phyloP scores from a whole-genome alignment of 768 basidiomycete species.

The Xerocomus potaroensis region DNA sequence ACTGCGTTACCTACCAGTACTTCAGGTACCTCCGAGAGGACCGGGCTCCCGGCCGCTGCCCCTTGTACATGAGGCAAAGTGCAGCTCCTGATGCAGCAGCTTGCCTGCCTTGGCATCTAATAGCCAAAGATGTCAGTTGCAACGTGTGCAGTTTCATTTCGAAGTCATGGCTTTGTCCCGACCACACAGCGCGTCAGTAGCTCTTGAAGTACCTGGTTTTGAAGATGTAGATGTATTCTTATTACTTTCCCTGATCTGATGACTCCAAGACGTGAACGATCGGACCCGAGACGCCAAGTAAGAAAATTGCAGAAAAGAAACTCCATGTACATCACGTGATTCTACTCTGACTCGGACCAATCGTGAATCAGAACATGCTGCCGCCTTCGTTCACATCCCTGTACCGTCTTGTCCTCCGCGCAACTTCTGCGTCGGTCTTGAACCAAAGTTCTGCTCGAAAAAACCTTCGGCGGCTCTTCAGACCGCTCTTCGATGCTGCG shows the following conservation, averaged over 20 bases:
- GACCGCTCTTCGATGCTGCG: constrained; percentile 53
- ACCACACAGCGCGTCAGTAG: not conserved
- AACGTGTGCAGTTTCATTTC: constrained; percentile 15
- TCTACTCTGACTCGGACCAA: constrained; percentile 2
- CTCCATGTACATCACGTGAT: constrained; percentile 12
- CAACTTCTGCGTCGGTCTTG: constrained; percentile 54
- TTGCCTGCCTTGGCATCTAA: not conserved
- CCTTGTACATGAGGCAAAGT: constrained; percentile 16
- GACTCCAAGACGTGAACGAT: too few species aligned
- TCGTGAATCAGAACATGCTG: constrained; percentile 19
- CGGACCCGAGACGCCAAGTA: too few species aligned
- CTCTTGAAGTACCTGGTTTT: not conserved
- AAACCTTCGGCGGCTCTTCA: constrained; percentile 46
- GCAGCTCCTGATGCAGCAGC: constrained; percentile 11
- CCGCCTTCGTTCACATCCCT: constrained; percentile 46
- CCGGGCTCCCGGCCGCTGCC: constrained; percentile 6
- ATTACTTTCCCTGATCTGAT: not conserved
- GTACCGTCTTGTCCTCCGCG: constrained; percentile 57
- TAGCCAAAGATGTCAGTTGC: too few species aligned
- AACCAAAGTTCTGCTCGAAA: constrained; percentile 43
- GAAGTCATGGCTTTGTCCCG: not conserved
- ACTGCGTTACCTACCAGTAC: constrained; percentile 6
- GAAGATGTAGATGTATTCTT: not conserved
- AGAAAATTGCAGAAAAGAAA: too few species aligned
- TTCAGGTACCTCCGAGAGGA: constrained; percentile 25